Evolutionary conservation across 768 basidiomycete genomes (phyloP), one percentile per base, ranked within the genome.

Genomic region (Tulasnella sp.): DNA sequence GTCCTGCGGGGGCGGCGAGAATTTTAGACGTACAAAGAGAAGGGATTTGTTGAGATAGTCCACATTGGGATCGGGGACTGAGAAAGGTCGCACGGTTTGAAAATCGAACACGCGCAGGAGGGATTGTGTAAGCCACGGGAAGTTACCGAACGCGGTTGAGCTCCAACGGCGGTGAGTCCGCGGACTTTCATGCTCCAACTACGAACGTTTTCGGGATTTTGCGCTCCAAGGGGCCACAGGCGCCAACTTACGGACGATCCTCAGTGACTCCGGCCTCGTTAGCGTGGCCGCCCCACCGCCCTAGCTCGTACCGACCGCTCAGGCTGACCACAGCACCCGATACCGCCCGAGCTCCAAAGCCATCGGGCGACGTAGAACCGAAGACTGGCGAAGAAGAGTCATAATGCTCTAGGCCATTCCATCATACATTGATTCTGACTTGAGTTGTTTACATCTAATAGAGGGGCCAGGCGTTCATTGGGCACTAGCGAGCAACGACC

Each of bases 81-180:
- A 5, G 61, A 67, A 67, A 67, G 61, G 10, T 67, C 61, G 26
- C 61, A 67, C 61, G 61, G 61, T 67, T 67, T 5, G 61, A 35
- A 55, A n/a, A 29, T 57, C 55, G 23, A 57, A 9, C 10, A 1
- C 11, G 7, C 16, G 15, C 15, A 13, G 44, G 16, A 44, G 11
- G 42, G 13, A 67, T 67, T 35, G 11, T 6, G 16, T 67, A 67
- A 67, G 61, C 61, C 11, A 35, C 3, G 29, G 61, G 61, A 67
- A 67, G 61, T 67, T 67, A 67, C 61, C 61, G 61, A 67, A 67
- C 61, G 61, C 61, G 61, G 61, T 67, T 67, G 61, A 67, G 61
- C 61, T 67, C 61, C 61, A 26, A 67, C 61, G 26, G 61, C 61
- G 61, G 61, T 67, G 61, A 67, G 61, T 67, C 61, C 61, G 61